Evolutionary conservation across 495 filamentous ascomycete genomes (phyloP), one percentile per base, ranked within the genome.

Genomic region (Rhizodiscina lignyota): DNA sequence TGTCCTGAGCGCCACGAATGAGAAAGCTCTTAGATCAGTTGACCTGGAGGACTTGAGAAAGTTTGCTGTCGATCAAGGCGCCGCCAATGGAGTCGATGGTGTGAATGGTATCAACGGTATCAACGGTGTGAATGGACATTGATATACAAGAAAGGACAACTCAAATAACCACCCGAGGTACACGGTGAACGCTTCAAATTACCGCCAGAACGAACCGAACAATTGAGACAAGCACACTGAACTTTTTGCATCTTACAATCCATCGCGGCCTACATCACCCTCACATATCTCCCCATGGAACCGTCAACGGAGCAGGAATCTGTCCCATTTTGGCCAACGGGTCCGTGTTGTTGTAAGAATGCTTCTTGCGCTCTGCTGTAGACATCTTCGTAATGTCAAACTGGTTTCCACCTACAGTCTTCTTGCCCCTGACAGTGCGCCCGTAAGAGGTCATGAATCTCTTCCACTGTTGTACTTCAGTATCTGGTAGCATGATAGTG

Each of bases 1-100:
- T 5, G 53, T 60, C 28, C 28, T 67, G 2, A 57, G 61, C 21
- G 62, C 64, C 16, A 67, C 64, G n/a, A 54, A 64, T 36, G 53
- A 60, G 43, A 59, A 54, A 31, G 65, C 60, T n/a, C 42, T 69
- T 23, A 45, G 54, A 5, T 59, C 56, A 33, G 56, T 63, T 5
- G 47, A 53, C 15, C 20, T 63, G 38, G 52, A 61, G 29, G 54
- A 64, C 16, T 42, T 72, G 36, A 53, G 56, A 37, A 57, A 52
- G 37, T 68, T 61, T 53, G 55, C 58, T 2, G 52, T 52, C 10
- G 49, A 52, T 40, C 39, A 54, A 40, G 45, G 56, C 40, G 44
- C 36, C 32, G 24, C 32, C 13, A 37, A 43, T 33, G 38, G 28
- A 27, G 29, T 2, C 11, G 20, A 20, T 27, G 24, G 24, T 6